Base-by-base conservation (phyloP, 2,329 filamentous ascomycete genomes). In the Thelonectria olida region DNA sequence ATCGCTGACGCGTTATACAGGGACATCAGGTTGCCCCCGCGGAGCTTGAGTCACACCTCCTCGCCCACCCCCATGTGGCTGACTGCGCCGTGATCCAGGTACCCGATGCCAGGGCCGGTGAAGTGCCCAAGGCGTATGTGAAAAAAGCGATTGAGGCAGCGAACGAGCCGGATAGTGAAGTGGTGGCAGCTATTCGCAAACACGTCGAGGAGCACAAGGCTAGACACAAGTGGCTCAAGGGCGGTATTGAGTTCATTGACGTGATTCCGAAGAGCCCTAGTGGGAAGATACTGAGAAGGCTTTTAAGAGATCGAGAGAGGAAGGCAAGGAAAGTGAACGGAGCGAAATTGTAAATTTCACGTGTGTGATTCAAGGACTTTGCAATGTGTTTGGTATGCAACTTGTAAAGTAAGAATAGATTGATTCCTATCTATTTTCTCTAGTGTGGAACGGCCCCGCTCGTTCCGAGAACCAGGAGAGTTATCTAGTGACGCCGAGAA, bases 21-120 rank as follows among this genome's bases (percentile, higher is more conserved):
- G 63, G 85, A 7, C 61, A 88, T 56, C 91, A 93, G 85, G 91
- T 93, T 31, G 90, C 91, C 3, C 91, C 91, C 0, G 91, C 91
- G 1, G 91, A 93, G 73, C 84, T 93, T 2, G 91, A 93, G 77
- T 88, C 89, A 2, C 89, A 92, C 69, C 80, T 93, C 10, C 85
- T 93, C 22, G 84, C 86, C 0, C 90, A 93, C 71, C 86, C 87
- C 0, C 82, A 84, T 15, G 90, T 93, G 28, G 85, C 86, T 19
- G 91, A 93, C 75, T 90, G 88, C 67, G 87, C 90, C n/a, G 90
- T 93, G 15, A 92, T 93, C 62, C 88, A 88, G 15, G 81, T 92
- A 1, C 88, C 86, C 0, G 80, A 87, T 54, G 79, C 81, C 5
- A 79, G 81, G 44, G 85, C 85, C 12, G 86, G 85, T 2, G 88